phyloP scores from a whole-genome alignment of 768 basidiomycete genomes.

The Boletus huronensis region DNA sequence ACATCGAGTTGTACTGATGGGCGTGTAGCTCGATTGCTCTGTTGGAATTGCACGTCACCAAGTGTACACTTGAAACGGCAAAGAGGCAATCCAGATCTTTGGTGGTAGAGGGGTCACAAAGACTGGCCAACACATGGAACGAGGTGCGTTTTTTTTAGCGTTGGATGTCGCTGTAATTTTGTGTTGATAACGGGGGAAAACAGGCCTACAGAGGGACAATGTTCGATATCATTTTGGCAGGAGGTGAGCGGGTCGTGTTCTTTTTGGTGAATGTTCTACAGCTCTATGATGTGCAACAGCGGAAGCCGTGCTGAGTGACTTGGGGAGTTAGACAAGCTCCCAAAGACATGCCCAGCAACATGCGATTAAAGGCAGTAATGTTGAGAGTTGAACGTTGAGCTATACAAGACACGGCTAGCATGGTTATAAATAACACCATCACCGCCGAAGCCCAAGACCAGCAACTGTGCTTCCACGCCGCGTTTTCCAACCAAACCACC shows the following conservation, averaged over 20 bases:
- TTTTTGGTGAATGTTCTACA: not conserved
- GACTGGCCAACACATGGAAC: conserved; percentile 69
- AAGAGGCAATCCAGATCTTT: not conserved
- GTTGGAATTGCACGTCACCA: conserved; percentile 56
- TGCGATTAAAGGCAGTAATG: conserved; percentile 36
- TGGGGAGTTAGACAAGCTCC: conserved; percentile 60
- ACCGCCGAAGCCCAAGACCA: conserved; percentile 26
- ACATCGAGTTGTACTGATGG: not conserved
- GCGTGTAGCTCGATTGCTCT: conserved; percentile 46
- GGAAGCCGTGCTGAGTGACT: conserved; percentile 55
- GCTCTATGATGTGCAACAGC: conserved; percentile 30
- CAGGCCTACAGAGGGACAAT: conserved; percentile 21
- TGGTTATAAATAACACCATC: not conserved
- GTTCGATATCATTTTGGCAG: conserved; percentile 29
- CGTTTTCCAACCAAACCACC: conserved; percentile 44
- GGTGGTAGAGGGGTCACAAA: conserved; percentile 85
- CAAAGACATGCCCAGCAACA: conserved; percentile 50
- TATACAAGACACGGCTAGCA: not conserved
- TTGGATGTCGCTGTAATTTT: conserved; percentile 3
- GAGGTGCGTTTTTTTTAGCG: conserved; percentile 43
- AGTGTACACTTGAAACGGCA: conserved; percentile 19
- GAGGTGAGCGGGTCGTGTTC: conserved; percentile 2
- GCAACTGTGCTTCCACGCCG: conserved; percentile 24
- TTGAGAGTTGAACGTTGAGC: not conserved
- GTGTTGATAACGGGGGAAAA: not conserved